Evolutionary conservation across 192 early-diverging fungal genomes (phyloP), one percentile per base, ranked within the genome.

Genomic region (Blastocladiella britannica): DNA sequence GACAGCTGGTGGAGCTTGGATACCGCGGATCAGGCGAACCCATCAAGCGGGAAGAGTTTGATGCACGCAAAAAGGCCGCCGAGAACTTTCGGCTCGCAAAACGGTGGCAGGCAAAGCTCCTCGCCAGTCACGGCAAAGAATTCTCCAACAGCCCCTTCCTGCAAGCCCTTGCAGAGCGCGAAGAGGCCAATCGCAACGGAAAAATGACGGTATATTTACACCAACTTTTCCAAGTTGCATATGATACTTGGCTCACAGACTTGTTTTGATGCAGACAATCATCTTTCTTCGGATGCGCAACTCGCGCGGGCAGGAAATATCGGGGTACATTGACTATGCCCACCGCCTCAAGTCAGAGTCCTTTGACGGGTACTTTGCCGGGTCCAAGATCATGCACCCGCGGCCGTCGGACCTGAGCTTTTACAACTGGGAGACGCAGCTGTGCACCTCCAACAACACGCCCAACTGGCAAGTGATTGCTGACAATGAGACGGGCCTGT

Each of bases 381-480:
- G 65, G 29, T 57, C 62, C 18, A 61, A 65, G n/a, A 52, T 58
- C 3, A 54, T 80, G 53, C 52, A 73, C 54, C 78, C 78, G 24
- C 61, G 72, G 26, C 68, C 76, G 20, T 64, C 68, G 7, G 78
- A 80, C 62, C 67, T 80, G 74, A 70, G 67, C 28, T 80, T 80
- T 61, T 80, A 77, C 68, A 80, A 80, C 61, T 80, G 78, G 78
- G 78, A 80, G 57, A 80, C 78, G 23, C 78, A 80, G 53, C 80
- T 70, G 0, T 77, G 78, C 65, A 80, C 78, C 0, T 62, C 55
- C 60, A 80, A 79, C 61, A 70, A 73, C 25, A 79, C 78, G 5
- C 76, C 76, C 18, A 80, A 80, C 53, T 80, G 78, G 55, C 78
- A 80, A 61, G 78, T 80, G 18, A 80, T 80, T 67, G 73, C 78